phyloP scores from a whole-genome alignment of 2,329 filamentous ascomycete genomes.

The Cercospora berteroae region DNA sequence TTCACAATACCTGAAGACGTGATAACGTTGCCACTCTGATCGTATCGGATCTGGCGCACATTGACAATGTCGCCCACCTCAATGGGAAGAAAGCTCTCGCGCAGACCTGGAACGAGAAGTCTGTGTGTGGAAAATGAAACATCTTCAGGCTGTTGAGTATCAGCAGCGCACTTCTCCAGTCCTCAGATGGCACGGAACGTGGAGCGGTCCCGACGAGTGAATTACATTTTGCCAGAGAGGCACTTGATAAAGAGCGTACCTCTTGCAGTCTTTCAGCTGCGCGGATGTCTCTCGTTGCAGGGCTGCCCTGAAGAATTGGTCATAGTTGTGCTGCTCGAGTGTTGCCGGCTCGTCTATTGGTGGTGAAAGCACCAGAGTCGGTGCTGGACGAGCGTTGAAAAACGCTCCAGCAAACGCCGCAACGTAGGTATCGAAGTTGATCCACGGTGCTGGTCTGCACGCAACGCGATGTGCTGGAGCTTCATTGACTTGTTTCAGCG shows the following conservation, averaged over 20 bases:
- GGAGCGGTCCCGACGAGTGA: neutral
- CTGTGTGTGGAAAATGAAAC: conserved; percentile 16
- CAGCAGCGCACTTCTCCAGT: neutral
- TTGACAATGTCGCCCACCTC: conserved; percentile 29
- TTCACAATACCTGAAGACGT: conserved; percentile 4
- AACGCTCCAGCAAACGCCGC: conserved; percentile 17
- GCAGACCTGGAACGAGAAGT: conserved; percentile 28
- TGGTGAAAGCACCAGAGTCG: neutral
- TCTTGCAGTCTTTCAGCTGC: conserved; percentile 23
- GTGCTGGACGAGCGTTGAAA: neutral
- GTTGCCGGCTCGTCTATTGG: neutral
- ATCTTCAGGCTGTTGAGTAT: conserved; percentile 10
- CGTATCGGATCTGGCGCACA: conserved; percentile 27
- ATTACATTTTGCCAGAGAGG: conserved; percentile 5
- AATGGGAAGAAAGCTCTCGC: conserved; percentile 25
- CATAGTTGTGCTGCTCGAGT: neutral
- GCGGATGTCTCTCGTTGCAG: conserved; percentile 21
- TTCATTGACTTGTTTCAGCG: conserved; percentile 19
- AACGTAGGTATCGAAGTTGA: conserved; percentile 17
- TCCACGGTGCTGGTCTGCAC: conserved; percentile 17
- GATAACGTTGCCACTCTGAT: conserved; percentile 11
- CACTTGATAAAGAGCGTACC: conserved; percentile 26
- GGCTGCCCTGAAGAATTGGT: conserved; percentile 7
- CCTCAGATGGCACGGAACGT: neutral
- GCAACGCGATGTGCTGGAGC: conserved; percentile 14